Conservation (phyloP, 2,329 filamentous ascomycete genomes). For the Hymenoscyphus infarciens region DNA sequence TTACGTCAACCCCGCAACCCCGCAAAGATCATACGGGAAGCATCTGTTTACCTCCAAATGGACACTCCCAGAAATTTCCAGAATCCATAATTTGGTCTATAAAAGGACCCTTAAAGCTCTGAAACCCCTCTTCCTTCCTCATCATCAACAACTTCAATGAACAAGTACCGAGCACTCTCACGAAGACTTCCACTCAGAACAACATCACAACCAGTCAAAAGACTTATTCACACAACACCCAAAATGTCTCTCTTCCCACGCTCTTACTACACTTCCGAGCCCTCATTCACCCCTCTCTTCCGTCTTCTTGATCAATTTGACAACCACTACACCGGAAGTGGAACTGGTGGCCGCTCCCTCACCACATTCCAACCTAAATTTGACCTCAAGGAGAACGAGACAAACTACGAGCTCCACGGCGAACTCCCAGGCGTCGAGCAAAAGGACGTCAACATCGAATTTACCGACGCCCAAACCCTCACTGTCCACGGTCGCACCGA, state of each 20-base stretch:
- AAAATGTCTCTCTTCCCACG: constrained; percentile 11
- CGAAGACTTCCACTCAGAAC: constrained; percentile 1
- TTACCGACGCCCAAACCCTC: constrained; percentile 71
- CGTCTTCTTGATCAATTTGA: constrained; percentile 11
- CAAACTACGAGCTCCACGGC: constrained; percentile 72
- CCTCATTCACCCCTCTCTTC: constrained; percentile 9
- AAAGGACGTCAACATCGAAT: constrained; percentile 73
- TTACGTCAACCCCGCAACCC: neutral
- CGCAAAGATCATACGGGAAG: constrained; percentile 1
- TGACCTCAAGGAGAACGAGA: constrained; percentile 68
- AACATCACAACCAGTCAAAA: neutral
- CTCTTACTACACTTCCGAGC: neutral
- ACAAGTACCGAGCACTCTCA: neutral
- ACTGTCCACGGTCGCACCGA: constrained; percentile 68
- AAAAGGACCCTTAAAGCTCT: neutral
- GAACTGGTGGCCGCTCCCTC: constrained; percentile 2
- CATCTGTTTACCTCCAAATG: neutral
- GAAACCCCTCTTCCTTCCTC: neutral
- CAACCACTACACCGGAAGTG: neutral
- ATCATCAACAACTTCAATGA: constrained; percentile 3
- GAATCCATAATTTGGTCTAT: neutral
- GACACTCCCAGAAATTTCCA: neutral
- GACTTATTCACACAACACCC: neutral
- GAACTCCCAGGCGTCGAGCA: constrained; percentile 74
- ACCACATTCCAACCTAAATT: constrained; percentile 70